phyloP scores from a whole-genome alignment of 768 basidiomycete genomes.

The Asterophora lycoperdoides region DNA sequence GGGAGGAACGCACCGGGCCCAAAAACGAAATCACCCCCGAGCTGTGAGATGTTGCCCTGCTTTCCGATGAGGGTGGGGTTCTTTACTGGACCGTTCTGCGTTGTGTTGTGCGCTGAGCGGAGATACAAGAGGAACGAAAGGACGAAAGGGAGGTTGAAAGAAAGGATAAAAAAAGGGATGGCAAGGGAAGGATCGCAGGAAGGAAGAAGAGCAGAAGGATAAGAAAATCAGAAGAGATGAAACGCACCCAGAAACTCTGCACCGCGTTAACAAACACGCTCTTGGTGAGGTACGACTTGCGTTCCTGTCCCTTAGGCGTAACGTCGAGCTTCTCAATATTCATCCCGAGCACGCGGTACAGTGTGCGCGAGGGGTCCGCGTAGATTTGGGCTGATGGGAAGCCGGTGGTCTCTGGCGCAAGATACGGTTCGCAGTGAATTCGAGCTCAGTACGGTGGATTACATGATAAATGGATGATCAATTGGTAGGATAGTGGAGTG shows the following conservation, averaged over 20 bases:
- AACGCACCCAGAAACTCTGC: slow-evolving; percentile 43
- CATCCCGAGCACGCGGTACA: slow-evolving; percentile 63
- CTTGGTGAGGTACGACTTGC: slow-evolving; percentile 41
- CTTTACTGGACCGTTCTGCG: slow-evolving; percentile 36
- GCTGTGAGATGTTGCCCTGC: slow-evolving; percentile 57
- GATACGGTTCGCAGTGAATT: background rate
- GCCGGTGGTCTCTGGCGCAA: slow-evolving; percentile 36
- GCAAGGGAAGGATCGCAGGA: too few relatives aligned
- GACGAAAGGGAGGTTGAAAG: too few relatives aligned
- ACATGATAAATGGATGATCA: too few relatives aligned
- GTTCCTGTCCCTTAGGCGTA: slow-evolving; percentile 43
- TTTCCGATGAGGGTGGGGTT: slow-evolving; percentile 49
- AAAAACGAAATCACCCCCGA: slow-evolving; percentile 62
- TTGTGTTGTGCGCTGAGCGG: too few relatives aligned
- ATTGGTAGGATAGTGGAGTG: too few relatives aligned
- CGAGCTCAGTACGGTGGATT: too few relatives aligned
- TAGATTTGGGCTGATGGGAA: slow-evolving; percentile 46
- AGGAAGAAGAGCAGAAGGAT: too few relatives aligned
- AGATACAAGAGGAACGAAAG: too few relatives aligned
- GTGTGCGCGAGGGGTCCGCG: slow-evolving; percentile 56
- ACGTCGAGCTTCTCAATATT: slow-evolving; percentile 40
- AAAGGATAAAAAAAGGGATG: too few relatives aligned
- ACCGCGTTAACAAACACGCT: slow-evolving; percentile 28
- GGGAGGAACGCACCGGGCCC: slow-evolving; percentile 43
- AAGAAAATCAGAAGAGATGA: background rate